These are phyloP conservation scores for Quercus bicolor DNA, from an alignment of 306 rosid genomes.

Conservation along the genomic window DNA sequence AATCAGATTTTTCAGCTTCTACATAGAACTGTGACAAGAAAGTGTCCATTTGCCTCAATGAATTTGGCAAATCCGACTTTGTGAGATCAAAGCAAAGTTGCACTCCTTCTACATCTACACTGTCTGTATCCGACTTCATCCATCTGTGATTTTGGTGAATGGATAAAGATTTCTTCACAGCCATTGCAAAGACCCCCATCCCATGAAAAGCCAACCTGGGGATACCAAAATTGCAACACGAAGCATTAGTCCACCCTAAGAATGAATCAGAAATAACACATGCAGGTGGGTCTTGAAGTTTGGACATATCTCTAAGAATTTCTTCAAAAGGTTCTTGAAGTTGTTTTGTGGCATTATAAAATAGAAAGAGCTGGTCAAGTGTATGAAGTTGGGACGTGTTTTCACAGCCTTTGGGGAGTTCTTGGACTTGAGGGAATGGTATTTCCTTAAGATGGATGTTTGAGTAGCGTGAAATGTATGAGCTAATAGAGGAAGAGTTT, in stretches of 20 bases:
- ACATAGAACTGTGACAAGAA: not conserved
- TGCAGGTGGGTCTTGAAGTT: constrained; percentile 3
- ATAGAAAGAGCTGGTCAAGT: not conserved
- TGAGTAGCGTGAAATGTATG: not conserved
- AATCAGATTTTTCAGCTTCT: constrained; percentile 14
- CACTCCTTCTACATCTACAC: constrained; percentile 12
- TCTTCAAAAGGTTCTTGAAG: constrained; percentile 23
- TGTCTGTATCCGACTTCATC: not conserved
- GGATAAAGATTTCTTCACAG: constrained; percentile 23
- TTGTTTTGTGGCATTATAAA: not conserved
- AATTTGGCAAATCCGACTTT: constrained; percentile 12
- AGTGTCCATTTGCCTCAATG: not conserved
- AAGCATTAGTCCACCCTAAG: constrained; percentile 24
- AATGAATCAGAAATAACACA: constrained; percentile 36
- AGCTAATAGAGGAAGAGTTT: not conserved
- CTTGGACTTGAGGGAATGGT: not conserved
- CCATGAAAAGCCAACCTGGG: constrained; percentile 30
- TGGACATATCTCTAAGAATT: constrained; percentile 7
- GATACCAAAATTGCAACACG: constrained; percentile 19
- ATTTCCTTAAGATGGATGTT: not conserved
- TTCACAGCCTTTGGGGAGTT: not conserved
- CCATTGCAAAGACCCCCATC: constrained; percentile 28
- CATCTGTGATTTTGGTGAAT: not conserved
- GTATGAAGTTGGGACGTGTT: not conserved
- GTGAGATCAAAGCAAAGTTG: constrained; percentile 5